Conservation (phyloP, 2,329 filamentous ascomycete genomes). For the Diplodia scrobiculata region DNA sequence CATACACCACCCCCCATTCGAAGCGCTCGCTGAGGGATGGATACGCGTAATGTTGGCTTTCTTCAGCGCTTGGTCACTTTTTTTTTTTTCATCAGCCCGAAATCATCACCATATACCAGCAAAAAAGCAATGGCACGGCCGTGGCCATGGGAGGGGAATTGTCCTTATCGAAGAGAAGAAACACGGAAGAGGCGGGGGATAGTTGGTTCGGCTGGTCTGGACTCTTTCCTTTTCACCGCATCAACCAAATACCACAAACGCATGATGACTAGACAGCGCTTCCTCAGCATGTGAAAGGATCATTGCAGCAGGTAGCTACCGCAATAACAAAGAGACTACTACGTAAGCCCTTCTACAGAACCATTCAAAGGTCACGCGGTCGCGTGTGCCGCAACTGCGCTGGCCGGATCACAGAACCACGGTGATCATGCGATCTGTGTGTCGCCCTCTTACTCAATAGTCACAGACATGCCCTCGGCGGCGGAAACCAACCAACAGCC, state of each 20-base stretch:
- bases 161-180: slow-evolving; percentile 11
- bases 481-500: not conserved
- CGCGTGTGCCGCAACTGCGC: not conserved
- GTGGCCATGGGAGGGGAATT: slow-evolving; percentile 13
- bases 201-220: slow-evolving; percentile 21
- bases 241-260: slow-evolving; percentile 19
- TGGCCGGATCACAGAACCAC: not conserved
- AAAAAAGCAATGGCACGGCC: slow-evolving; percentile 21
- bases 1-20: slow-evolving; percentile 19
- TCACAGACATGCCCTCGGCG: not conserved
- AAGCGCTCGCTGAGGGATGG: slow-evolving; percentile 26
- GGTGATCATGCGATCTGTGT: not conserved
- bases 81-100: not conserved
- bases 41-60: slow-evolving; percentile 19
- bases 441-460: not conserved
- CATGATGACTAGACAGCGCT: slow-evolving; percentile 22
- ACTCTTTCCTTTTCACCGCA: not conserved
- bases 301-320: not conserved
- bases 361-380: not conserved
- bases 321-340: not conserved
- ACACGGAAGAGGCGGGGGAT: not conserved
- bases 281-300: not conserved
- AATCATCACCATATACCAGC: slow-evolving; percentile 23
- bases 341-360: not conserved
- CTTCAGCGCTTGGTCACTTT: not conserved